Percentiles rank a stretch among this genome's conserved stretches.
These are phyloP conservation scores for Striga asiatica DNA, from an alignment of 257 asterid genomes.

Conservation along the genomic window DNA sequence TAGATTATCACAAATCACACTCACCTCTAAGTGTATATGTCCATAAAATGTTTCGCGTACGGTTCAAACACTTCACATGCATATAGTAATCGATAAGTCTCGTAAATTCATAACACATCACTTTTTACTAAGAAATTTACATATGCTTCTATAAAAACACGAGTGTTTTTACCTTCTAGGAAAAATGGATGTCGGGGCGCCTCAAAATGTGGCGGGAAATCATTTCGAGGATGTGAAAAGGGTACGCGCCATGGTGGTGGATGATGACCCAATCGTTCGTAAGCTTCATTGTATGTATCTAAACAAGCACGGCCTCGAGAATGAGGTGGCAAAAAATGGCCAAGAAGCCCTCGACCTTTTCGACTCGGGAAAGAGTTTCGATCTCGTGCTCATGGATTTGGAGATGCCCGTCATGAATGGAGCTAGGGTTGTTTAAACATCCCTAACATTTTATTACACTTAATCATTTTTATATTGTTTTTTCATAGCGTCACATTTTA, in stretches of 20 bases:
- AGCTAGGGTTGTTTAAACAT: slow-evolving; percentile 16
- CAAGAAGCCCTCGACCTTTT: slow-evolving; percentile 33
- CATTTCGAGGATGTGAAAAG: slow-evolving; percentile 3
- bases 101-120: too few relatives aligned
- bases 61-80: neutral
- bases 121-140: too few relatives aligned
- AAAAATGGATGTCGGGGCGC: slow-evolving; percentile 9
- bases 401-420: slow-evolving; percentile 53
- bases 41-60: too few relatives aligned
- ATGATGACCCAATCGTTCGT: slow-evolving; percentile 28
- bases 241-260: slow-evolving; percentile 33
- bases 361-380: slow-evolving; percentile 23
- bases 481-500: too few relatives aligned
- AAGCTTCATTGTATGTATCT: slow-evolving; percentile 23
- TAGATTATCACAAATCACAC: too few relatives aligned
- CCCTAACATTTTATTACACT: neutral
- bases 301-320: slow-evolving; percentile 18
- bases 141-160: neutral
- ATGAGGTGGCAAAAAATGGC: slow-evolving; percentile 29
- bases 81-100: neutral
- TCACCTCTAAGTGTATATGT: too few relatives aligned
- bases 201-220: neutral
- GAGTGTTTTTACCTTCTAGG: neutral
- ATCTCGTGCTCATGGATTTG: slow-evolving; percentile 44
- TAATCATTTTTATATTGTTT: neutral